Base-by-base conservation (phyloP, 768 basidiomycete genomes). In the Rickenella mellea region DNA sequence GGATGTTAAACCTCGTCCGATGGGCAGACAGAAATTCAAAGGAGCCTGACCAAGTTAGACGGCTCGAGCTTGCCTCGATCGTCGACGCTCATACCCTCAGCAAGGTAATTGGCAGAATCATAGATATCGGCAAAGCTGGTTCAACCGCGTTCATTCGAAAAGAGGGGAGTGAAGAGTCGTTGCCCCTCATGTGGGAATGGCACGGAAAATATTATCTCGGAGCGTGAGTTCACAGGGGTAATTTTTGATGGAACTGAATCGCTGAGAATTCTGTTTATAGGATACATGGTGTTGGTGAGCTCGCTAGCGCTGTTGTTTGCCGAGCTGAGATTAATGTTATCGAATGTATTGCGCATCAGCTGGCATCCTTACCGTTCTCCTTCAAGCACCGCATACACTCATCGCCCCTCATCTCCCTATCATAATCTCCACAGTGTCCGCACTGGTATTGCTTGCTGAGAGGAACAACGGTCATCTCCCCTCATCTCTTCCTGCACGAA, bases 161-260 rank as follows among this genome's bases (percentile, higher is more conserved):
- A 3, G 42, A 42, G 19, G 47, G 45, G 14, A 30, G 45, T 15
- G 37, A 42, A 2, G 32, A 22, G 9, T 51, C 50, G 4, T 73
- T 74, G 0, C 63, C 70, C 1, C 55, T 78, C 22, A 78, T 78
- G 74, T 78, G 76, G 77, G 58, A 55, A 8, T 79, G 77, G 77
- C 69, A 74, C 48, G 59, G 65, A n/a, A 74, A 67, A 47, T 58
- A 69, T 19, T 78, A 78, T 50, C 55, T 78, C 1, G 76, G 77
- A 27, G 74, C 61, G n/a, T n/a, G n/a, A n/a, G n/a, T n/a, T n/a
- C n/a, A n/a, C n/a, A n/a, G n/a, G n/a, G n/a, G n/a, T n/a, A n/a
- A n/a, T n/a, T n/a, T n/a, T n/a, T n/a, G n/a, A n/a, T n/a, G n/a
- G n/a, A n/a, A n/a, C n/a, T n/a, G n/a, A n/a, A n/a, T n/a, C n/a